Evolutionary conservation across 1,284 basidiomycete genomes (phyloP), one percentile per base, ranked within the genome.

Genomic region (Leccinum laetum): DNA sequence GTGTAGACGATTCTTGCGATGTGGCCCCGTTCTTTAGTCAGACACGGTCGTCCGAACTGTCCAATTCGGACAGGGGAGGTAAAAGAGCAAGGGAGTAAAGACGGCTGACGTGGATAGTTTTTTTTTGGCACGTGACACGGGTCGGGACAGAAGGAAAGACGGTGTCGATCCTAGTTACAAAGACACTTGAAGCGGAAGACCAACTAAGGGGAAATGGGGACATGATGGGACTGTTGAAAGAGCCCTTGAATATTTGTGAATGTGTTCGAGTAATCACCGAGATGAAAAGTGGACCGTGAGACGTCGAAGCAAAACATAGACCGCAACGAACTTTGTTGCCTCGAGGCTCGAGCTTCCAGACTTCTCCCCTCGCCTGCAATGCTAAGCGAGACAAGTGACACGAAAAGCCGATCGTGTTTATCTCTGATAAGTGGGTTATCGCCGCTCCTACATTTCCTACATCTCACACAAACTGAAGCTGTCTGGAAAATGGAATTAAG

Each of bases 161-260:
- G 13, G 9, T 16, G 7, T 37, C 59, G 3, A 7, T 49, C 5
- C 26, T 21, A 21, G 29, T 18, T 44, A 52, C 21, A 52, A 52
- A 37, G 39, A 18, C 61, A 58, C 35, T 55, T 13, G 46, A 67
- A 57, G 37, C 52, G 70, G 57, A 16, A 58, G 56, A 61, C 66
- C 13, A 55, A 63, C 8, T 60, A 56, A 32, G 63, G 64, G 9
- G 64, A 64, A 55, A 63, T 41, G 66, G 70, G 67, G 69, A 44
- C 67, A 70, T 5, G 44, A 46, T 46, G 35, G 62, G 70, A 63
- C 46, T 72, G 49, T 18, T 62, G 6, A 61, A 26, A 61, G 18
- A 49, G 46, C 18, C 46, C 46, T n/a, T 49, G n/a, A 52, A 13
- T 67, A 62, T 39, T 63, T 67, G 61, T 52, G 26, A 4, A 7